Evolutionary conservation across 2,329 filamentous ascomycete genomes (phyloP), one percentile per base, ranked within the genome.

Genomic region (Scedosporium boydii): DNA sequence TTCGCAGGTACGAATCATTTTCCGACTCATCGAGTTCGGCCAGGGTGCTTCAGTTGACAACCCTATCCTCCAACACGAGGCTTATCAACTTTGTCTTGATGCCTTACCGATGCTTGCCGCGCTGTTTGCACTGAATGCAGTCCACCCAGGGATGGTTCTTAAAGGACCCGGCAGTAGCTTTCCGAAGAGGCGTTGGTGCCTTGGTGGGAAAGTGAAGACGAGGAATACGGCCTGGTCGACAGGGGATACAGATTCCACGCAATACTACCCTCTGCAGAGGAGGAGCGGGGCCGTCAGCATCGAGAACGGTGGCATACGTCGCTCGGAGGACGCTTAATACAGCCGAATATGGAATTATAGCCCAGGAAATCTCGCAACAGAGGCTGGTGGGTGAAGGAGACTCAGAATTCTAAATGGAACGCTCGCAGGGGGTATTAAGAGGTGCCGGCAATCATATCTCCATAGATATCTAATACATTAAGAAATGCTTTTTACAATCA

Each of bases 11-110:
- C 78, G 81, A 29, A 84, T 84, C 67, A 74, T 82, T 64, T 85
- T 79, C 68, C 77, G 82, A 12, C 71, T 85, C 1, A 67, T 74
- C 51, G 80, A 85, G 64, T 84, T 80, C 66, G 74, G 74, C 6
- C 71, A 70, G 6, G 78, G 63, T 12, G 61, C 62, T 3, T 63
- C 76, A 1, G 68, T 75, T 23, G 66, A 68, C 3, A 70, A 69
- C 42, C 56, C 58, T 3, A 59, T 66, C 21, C 60, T 65, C 10
- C 64, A 60, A 26, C 63, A 77, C 58, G 78, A 80, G 65, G 75
- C 71, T 68, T 79, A 71, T 63, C 80, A 80, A 64, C 77, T 73
- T 59, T 70, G 76, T 26, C 77, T 80, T 58, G 77, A 80, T 67
- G 73, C 70, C 0, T 64, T 68, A 0, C 69, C 76, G 3, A 79